These are phyloP conservation scores for Microsporum canis DNA, from an alignment of 2,329 filamentous ascomycete genomes.

Conservation along the genomic window DNA sequence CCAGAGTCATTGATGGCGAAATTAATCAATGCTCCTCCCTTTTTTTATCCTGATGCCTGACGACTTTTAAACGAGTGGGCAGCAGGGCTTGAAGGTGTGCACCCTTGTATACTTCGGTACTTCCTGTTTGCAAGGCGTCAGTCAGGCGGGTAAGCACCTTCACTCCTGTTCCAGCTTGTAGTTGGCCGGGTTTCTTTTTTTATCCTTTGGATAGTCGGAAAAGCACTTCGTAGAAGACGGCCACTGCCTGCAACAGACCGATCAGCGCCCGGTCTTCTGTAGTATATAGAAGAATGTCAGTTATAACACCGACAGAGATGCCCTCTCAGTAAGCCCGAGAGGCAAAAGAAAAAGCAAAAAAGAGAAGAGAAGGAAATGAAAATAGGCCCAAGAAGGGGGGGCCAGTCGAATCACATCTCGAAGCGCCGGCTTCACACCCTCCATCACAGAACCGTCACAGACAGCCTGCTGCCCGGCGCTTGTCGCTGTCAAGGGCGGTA, in stretches of 20 bases:
- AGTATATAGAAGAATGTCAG: background rate
- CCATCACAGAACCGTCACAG: background rate
- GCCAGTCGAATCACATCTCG: background rate
- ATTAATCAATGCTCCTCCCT: background rate
- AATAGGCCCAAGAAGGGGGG: background rate
- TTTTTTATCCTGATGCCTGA: background rate
- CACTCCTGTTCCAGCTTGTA: background rate
- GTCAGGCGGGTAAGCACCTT: background rate
- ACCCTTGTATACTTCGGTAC: background rate
- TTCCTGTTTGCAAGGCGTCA: background rate
- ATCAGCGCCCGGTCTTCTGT: background rate
- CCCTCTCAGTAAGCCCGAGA: too few species aligned
- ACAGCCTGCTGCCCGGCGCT: background rate
- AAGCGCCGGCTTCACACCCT: background rate
- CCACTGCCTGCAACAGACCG: background rate
- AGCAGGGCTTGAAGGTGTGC: background rate
- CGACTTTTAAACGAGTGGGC: background rate
- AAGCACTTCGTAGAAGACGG: background rate
- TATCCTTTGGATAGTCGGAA: background rate
- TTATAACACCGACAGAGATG: too few species aligned
- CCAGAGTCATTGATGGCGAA: background rate
- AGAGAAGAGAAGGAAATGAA: background rate
- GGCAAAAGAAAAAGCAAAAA: too few species aligned
- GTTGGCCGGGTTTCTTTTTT: background rate
- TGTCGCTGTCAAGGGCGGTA: conserved; percentile 2